Conservation (phyloP, 2,329 filamentous ascomycete species). For the Arthrobotrys conoides region DNA sequence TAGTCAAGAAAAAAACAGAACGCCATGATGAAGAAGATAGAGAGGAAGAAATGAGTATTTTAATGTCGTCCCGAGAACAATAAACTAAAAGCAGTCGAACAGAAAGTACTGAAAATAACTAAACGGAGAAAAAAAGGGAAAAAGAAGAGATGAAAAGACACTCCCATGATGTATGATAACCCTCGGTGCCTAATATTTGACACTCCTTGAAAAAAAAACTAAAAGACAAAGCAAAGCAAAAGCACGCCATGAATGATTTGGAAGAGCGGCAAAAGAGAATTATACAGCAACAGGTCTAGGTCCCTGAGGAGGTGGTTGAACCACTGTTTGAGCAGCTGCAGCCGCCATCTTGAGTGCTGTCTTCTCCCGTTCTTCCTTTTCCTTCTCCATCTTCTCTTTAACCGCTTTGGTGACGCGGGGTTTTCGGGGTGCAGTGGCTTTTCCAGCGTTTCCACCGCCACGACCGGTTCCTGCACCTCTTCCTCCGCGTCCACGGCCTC, state of each 20-base stretch:
- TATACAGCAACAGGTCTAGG: constrained; percentile 29
- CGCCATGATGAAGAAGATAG: not conserved
- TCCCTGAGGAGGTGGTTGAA: constrained; percentile 11
- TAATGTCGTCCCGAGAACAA: constrained; percentile 13
- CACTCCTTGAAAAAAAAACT: not conserved
- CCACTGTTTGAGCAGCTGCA: constrained; percentile 78
- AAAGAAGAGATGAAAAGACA: not conserved
- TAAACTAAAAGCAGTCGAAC: not conserved
- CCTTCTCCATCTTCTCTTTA: constrained; percentile 82
- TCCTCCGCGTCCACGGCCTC: constrained; percentile 50
- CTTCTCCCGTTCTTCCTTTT: constrained; percentile 81
- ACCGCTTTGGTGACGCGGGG: constrained; percentile 89
- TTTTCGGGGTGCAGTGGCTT: constrained; percentile 76
- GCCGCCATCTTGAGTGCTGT: constrained; percentile 68
- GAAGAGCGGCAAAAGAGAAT: not conserved
- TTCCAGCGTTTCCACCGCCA: constrained; percentile 68
- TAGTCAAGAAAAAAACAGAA: not conserved
- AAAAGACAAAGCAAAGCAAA: not conserved
- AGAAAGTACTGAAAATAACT: not conserved
- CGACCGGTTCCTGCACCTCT: constrained; percentile 72
- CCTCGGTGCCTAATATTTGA: not conserved
- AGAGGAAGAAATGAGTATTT: not conserved
- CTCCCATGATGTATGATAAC: constrained; percentile 7
- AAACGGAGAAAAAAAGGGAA: not conserved
- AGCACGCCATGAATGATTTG: not conserved